Base-by-base conservation (phyloP, 306 rosid species). In the Gynostemma pentaphyllum region DNA sequence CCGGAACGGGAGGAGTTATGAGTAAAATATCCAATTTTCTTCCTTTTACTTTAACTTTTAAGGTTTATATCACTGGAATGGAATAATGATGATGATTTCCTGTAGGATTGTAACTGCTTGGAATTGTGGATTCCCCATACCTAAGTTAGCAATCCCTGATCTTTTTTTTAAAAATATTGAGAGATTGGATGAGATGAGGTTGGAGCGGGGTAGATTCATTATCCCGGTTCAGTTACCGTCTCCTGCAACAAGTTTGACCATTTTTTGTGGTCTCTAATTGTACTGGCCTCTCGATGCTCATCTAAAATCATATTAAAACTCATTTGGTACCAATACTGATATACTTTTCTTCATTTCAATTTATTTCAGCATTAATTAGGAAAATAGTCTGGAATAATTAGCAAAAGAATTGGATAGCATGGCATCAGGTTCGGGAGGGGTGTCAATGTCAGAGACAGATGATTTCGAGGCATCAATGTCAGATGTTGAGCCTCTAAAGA, bases 401-500 rank as follows among this genome's bases (percentile, higher is more conserved):
- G 9, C 64, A 34, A 24, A 57, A 12, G 19, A 57, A 57, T 34
- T 18, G 28, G 56, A 80, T 46, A 37, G 29, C 23, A 78, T 75
- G 85, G 78, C 67, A 72, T 78, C 86, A 39, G 76, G 76, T 45
- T 62, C 78, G 12, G 76, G 44, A 34, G 87, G 79, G 11, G 80
- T 49, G 30, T 54, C 71, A 13, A 28, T 77, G 52, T 27, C 54
- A 1, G 71, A 66, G 19, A 44, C 68, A 47, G 84, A 74, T 14
- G 82, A 78, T 28, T 68, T 70, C 54, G 80, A 82, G 78, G 45
- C 79, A 44, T 45, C 71, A 28, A 73, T 53, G 16, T 61, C 82
- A 18, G 87, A 82, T 47, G 78, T 79, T 14, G 84, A 76, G 70
- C 79, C 72, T 9, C 68, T 82, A 39, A 76, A 82, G 82, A 74